Evolutionary conservation across 2,329 filamentous ascomycete species (phyloP).

Genomic region (Aspergillus arachidicola): DNA sequence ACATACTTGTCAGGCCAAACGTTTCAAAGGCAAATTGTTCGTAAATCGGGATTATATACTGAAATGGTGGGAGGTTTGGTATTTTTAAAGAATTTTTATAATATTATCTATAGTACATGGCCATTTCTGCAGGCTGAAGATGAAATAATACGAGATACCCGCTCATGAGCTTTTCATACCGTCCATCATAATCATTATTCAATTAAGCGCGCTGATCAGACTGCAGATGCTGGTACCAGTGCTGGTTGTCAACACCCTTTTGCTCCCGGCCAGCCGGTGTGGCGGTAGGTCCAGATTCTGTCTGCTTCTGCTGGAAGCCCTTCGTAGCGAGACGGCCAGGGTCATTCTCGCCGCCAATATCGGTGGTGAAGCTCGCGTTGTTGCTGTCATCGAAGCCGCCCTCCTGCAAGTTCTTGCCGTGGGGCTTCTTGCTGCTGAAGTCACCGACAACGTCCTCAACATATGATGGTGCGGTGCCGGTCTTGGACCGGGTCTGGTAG

Average conservation of each 20-base stretch:
- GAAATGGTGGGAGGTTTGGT: background rate
- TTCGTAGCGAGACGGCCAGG: slow-evolving; percentile 53
- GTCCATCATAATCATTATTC: slow-evolving; percentile 4
- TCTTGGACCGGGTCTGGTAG: slow-evolving; percentile 29
- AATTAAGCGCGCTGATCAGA: slow-evolving; percentile 33
- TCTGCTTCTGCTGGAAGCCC: slow-evolving; percentile 35
- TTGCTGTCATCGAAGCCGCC: slow-evolving; percentile 47
- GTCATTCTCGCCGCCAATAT: slow-evolving; percentile 59
- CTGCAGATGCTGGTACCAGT: slow-evolving; percentile 28
- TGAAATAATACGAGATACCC: background rate
- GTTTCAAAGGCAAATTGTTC: too few relatives aligned
- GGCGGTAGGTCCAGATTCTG: slow-evolving; percentile 32
- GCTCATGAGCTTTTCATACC: slow-evolving; percentile 12
- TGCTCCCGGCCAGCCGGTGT: slow-evolving; percentile 26
- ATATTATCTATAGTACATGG: slow-evolving; percentile 8
- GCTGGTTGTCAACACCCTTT: slow-evolving; percentile 27
- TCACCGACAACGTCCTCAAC: slow-evolving; percentile 37
- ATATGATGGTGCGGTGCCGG: slow-evolving; percentile 42
- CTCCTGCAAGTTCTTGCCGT: slow-evolving; percentile 56
- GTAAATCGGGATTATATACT: background rate
- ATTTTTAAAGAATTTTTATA: too few relatives aligned
- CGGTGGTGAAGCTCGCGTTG: slow-evolving; percentile 55
- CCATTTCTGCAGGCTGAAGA: background rate
- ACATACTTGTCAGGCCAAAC: too few relatives aligned
- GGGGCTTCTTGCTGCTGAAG: slow-evolving; percentile 45